Evolutionary conservation across 148 eudicot species (phyloP), one percentile per base, ranked within the genome.

Genomic region (Fallopia convolvulus): DNA sequence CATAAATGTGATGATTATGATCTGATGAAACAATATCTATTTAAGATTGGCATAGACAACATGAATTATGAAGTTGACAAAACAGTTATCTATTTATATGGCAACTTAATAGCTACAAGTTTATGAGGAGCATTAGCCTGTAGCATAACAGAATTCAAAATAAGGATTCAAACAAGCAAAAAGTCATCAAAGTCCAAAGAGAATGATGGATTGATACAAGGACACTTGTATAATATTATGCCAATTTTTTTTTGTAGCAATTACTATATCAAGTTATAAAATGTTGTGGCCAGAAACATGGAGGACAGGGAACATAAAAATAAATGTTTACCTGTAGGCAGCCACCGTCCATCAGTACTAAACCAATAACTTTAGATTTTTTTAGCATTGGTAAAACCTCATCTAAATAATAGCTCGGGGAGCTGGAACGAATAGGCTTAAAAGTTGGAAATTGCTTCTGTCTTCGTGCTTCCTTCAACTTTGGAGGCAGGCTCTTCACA

Each of bases 291-390:
- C 42, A 14, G 42, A 66, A 36, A 66, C 72, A 32, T 5, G 42
- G 8, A 66, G 10, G 4, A 32, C 52, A 23, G 68, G 23, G 79
- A 30, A 76, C 48, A 49, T 50, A 39, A 47, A 50, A 55, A 74
- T 30, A 48, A 42, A 75, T 41, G 46, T 32, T 41, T 86, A 95
- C 99, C 97, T 91, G 89, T 72, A 95, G 87, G 87, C 99, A 88
- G 76, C 99, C 93, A 78, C 97, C 97, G 80, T 92, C 97, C 52
- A 86, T 77, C 41, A 95, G 77, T 76, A 95, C 87, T 76, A 95
- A 80, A 70, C 94, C 99, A 88, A 95, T 79, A 84, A 86, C 91
- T 86, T 92, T 95, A 32, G 87, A 74, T 78, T 87, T 84, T 80
- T 85, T 89, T 75, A 95, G 81, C 80, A 84, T 84, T 21, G 97